These are phyloP conservation scores for Carallia pectinifolia DNA, from an alignment of 345 rosid species.

Conservation along the genomic window DNA sequence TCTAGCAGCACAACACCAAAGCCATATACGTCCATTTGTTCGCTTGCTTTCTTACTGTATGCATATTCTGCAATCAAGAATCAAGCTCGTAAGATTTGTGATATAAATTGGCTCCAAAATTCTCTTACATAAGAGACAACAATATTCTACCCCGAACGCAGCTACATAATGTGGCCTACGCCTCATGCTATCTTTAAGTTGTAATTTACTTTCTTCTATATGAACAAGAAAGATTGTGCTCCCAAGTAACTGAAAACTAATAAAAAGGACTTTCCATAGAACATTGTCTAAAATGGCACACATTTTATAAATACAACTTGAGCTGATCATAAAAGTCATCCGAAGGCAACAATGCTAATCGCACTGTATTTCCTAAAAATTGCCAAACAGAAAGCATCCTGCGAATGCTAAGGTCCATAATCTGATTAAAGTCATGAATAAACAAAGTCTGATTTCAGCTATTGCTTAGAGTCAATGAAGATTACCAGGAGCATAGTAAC, in stretches of 20 bases:
- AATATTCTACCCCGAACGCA: too few species aligned
- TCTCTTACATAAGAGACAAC: too few species aligned
- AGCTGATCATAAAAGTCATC: neutral
- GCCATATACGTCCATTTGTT: constrained; percentile 85
- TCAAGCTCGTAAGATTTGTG: constrained; percentile 2
- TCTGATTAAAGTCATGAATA: neutral
- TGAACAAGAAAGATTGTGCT: neutral
- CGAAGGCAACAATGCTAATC: too few species aligned
- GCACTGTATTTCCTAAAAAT: too few species aligned
- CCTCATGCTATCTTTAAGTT: too few species aligned
- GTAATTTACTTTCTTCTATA: neutral
- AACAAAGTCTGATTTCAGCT: neutral
- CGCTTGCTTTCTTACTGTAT: constrained; percentile 75
- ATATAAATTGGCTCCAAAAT: neutral
- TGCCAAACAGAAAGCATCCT: neutral
- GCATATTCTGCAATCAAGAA: constrained; percentile 54
- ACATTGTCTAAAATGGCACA: too few species aligned
- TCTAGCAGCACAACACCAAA: constrained; percentile 83
- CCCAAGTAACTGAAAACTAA: neutral
- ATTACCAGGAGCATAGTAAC: constrained; percentile 82
- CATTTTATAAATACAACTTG: neutral
- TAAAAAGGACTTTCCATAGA: neutral
- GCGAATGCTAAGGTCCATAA: neutral
- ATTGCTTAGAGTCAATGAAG: neutral
- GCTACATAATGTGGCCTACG: too few species aligned